These are phyloP conservation scores for Oldenlandia corymbosa DNA, from an alignment of 257 asterid genomes.

Conservation along the genomic window DNA sequence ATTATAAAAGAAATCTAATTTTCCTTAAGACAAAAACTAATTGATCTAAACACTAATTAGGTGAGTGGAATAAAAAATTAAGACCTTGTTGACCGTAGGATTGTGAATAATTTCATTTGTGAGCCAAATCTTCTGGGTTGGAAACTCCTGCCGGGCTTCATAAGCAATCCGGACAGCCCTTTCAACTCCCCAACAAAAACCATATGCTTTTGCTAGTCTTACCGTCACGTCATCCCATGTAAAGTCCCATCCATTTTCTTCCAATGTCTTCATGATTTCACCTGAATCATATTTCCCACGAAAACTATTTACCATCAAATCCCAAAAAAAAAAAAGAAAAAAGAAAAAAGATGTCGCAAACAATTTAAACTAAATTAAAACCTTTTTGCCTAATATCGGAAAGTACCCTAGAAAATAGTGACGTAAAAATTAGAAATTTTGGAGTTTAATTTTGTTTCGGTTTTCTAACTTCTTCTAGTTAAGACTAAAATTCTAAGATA, in stretches of 20 bases:
- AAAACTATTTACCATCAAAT: no score
- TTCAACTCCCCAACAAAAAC: constrained; percentile 99
- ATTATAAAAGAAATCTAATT: neutral
- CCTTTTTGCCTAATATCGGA: neutral
- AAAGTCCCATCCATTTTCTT: constrained; percentile 70
- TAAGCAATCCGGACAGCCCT: constrained; percentile 98
- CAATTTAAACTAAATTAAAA: neutral
- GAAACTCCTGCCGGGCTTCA: constrained; percentile 90
- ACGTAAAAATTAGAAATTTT: no score
- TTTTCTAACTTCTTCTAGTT: no score
- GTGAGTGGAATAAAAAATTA: neutral
- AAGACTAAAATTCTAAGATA: no score
- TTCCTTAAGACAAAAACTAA: neutral
- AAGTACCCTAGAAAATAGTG: neutral
- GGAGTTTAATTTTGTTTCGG: no score
- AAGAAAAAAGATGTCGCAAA: neutral
- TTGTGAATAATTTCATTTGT: constrained; percentile 96
- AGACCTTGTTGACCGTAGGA: constrained; percentile 91
- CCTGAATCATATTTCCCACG: constrained; percentile 39
- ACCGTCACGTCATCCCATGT: constrained; percentile 92
- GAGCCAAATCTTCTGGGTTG: constrained; percentile 76
- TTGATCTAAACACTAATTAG: neutral
- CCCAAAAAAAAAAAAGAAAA: neutral
- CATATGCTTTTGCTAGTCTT: constrained; percentile 91
- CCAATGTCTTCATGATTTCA: constrained; percentile 73